Conservation (phyloP, 257 asterid genomes). For the Ajuga chamaepitys region DNA sequence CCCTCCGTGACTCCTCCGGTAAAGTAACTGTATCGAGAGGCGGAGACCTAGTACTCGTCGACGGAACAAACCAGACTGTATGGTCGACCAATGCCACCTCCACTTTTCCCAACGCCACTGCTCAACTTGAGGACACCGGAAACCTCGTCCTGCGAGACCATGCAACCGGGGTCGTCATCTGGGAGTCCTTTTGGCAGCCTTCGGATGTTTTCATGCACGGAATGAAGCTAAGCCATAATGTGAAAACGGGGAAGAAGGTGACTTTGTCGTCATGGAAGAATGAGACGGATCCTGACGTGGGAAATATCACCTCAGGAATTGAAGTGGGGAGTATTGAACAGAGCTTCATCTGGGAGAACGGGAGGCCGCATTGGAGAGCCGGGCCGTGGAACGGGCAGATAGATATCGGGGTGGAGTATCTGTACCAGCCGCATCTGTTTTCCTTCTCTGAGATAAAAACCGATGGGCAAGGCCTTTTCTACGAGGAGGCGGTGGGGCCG, state of each 20-base stretch:
- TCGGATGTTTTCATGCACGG: constrained; percentile 11
- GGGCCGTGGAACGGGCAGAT: too few species aligned
- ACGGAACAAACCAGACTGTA: constrained; percentile 11
- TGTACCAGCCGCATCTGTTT: too few species aligned
- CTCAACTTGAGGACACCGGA: background rate
- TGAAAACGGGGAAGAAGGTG: constrained; percentile 12
- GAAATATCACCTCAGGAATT: constrained; percentile 24
- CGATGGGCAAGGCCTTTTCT: too few species aligned
- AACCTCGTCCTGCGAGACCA: background rate
- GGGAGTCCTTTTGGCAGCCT: constrained; percentile 6
- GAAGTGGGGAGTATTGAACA: constrained; percentile 14
- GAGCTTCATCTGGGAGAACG: constrained; percentile 17
- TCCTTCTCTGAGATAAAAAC: too few species aligned
- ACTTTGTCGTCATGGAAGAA: constrained; percentile 25
- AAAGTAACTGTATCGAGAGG: background rate
- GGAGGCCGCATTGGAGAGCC: too few species aligned
- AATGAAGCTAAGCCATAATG: constrained; percentile 18
- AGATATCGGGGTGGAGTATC: too few species aligned
- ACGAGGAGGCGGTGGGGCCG: too few species aligned
- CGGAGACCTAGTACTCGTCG: constrained; percentile 26
- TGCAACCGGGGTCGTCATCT: background rate
- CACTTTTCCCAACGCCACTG: background rate
- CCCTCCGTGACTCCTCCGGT: constrained; percentile 24
- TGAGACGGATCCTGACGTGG: constrained; percentile 22
- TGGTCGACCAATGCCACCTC: constrained; percentile 27